Base-by-base conservation (phyloP, 2,329 filamentous ascomycete species). In the Nigrospora sphaerica region DNA sequence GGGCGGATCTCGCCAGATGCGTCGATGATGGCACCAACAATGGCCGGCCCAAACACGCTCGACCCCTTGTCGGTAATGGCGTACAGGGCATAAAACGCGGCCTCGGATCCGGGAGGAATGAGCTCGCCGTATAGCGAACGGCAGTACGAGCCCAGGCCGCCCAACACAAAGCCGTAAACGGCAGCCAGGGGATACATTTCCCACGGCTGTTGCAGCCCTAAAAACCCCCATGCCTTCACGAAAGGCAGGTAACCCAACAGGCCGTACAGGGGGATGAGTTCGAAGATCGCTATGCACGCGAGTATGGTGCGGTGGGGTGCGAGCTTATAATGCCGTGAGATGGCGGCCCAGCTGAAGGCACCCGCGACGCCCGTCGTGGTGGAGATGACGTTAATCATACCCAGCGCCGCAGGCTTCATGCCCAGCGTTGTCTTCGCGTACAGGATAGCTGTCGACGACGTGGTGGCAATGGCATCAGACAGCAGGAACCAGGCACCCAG, bases 41-140 rank as follows among this genome's bases (percentile, higher is more conserved):
- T 92, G 0, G 89, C 86, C 0, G 93, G 93, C 0, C 93, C 93
- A 64, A 98, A 96, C 2, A 97, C 75, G 61, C 88, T 95, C 18
- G 87, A 93, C 1, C 92, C 91, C 66, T 98, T 98, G 64, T 98
- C 93, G 2, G 93, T 97, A 52, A 97, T 96, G 33, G 93, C 93
- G 62, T 97, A 98, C 2, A 98, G 74, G 0, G 92, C 91, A 62
- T 95, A 98, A 62, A 98, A 98, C 0, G 92, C 91, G 0, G 93
- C 91, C 67, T 98, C 93, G 31, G 86, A 95, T 4, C 93, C 93
- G 0, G 89, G 88, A 2, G 93, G 93, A 46, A 98, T 95, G 47
- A 98, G 75, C 64, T 97, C 91, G 35, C 90, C 91, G 61, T 88
- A 98, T 5, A 98, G 75, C 50, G 88, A 91, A 37, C 93, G 85